Base-by-base conservation (phyloP, 2,329 filamentous ascomycete genomes). In the Pezicula rhizophila region DNA sequence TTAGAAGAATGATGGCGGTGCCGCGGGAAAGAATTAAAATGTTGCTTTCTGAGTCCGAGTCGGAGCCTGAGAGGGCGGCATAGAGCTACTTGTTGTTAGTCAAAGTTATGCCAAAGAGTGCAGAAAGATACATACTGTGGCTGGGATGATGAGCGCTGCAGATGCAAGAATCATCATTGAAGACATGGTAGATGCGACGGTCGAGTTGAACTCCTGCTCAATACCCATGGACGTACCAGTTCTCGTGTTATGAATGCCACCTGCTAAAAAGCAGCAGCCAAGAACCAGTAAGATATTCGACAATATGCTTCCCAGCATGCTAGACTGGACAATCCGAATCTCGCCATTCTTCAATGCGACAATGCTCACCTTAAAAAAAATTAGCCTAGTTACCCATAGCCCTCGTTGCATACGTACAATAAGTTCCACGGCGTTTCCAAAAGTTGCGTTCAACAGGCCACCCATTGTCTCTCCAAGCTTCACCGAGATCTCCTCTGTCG, bases 251-350 rank as follows among this genome's bases (percentile, higher is more conserved):
- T 76, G 74, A 51, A 89, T 70, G 28, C 87, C 87, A 48, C 87
- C 87, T 48, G 87, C 78, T 56, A 90, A 73, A 71, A 89, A 89
- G 68, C 85, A 89, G 76, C 87, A 88, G 59, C 86, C 85, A 64
- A 90, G 78, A 42, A 90, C 92, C 18, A 97, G 80, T 7, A 97
- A 78, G 56, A 96, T 84, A 68, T 97, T 97, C 56, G 92, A 96
- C 35, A 97, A 76, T 59, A 97, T 95, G 62, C 88, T 95, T 42
- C 93, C 92, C 31, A 97, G 82, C 91, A 97, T 97, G 55, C 89
- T 95, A 17, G 92, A 87, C 71, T 97, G 93, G n/a, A 97, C 92
- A 56, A 97, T 91, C 60, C 92, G 84, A 64, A 96, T 95, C 70
- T 97, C 87, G 54, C 83, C 82, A 59, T 93, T 82, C 57, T 76